Percentiles rank a stretch among this genome's conserved stretches.
These are phyloP conservation scores for Penicillium crustosum DNA, from an alignment of 2,329 filamentous ascomycete genomes.

Conservation along the genomic window DNA sequence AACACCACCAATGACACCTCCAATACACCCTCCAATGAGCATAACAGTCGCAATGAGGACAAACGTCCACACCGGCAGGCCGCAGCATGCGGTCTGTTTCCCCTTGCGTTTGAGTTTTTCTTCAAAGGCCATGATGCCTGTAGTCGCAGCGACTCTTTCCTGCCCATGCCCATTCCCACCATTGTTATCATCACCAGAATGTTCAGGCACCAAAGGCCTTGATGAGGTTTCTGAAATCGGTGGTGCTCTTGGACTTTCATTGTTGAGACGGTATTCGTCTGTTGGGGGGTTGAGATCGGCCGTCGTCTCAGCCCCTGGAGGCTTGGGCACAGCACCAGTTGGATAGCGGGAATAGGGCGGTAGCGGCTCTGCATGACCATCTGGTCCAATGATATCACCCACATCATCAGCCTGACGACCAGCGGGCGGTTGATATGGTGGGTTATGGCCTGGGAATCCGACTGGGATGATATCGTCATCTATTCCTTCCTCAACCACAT, in stretches of 20 bases:
- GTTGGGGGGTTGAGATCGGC: slow-evolving; percentile 45
- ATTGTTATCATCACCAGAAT: slow-evolving; percentile 18
- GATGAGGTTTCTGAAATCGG: slow-evolving; percentile 37
- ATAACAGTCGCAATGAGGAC: slow-evolving; percentile 48
- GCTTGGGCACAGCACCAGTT: slow-evolving; percentile 66
- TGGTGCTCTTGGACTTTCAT: slow-evolving; percentile 20
- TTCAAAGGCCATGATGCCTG: slow-evolving; percentile 43
- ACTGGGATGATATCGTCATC: slow-evolving; percentile 57
- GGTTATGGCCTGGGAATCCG: slow-evolving; percentile 69
- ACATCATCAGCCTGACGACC: slow-evolving; percentile 71
- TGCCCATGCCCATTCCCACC: slow-evolving; percentile 15
- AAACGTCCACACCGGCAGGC: slow-evolving; percentile 54
- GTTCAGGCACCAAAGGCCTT: slow-evolving; percentile 24
- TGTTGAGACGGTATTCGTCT: slow-evolving; percentile 52
- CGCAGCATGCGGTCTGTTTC: slow-evolving; percentile 48
- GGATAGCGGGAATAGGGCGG: slow-evolving; percentile 91
- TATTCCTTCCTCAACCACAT: slow-evolving; percentile 62
- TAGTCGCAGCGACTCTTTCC: slow-evolving; percentile 26
- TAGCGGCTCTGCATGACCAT: slow-evolving; percentile 86
- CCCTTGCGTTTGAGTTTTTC: slow-evolving; percentile 49
- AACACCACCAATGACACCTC: slow-evolving; percentile 56
- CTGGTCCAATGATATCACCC: slow-evolving; percentile 81
- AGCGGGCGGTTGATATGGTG: slow-evolving; percentile 68
- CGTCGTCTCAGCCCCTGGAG: slow-evolving; percentile 36
- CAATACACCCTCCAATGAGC: slow-evolving; percentile 51